Conservation (phyloP, 1,284 basidiomycete genomes). For the Chiua sp. region DNA sequence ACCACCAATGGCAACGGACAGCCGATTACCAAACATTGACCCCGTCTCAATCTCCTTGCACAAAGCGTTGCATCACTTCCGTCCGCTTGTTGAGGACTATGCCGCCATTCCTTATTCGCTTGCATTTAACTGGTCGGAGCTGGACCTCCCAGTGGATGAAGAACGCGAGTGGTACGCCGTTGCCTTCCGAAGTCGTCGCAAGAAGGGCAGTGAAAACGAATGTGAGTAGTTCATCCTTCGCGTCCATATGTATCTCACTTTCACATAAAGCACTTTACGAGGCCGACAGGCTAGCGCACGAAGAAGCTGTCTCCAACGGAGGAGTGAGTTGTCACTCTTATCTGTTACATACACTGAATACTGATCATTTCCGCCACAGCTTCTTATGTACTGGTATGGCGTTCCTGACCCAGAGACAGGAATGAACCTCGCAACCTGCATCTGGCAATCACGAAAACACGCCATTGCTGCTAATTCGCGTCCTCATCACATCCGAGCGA, state of each 20-base stretch:
- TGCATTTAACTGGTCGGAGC: constrained; percentile 88
- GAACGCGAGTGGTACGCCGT: constrained; percentile 92
- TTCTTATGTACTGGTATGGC: constrained; percentile 91
- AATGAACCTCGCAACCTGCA: constrained; percentile 92
- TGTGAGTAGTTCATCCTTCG: constrained; percentile 50
- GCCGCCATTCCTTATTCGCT: constrained; percentile 66
- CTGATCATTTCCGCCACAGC: constrained; percentile 41
- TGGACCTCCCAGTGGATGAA: constrained; percentile 67
- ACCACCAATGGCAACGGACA: constrained; percentile 64
- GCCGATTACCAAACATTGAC: constrained; percentile 83
- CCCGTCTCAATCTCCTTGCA: constrained; percentile 84
- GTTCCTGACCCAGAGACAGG: constrained; percentile 77
- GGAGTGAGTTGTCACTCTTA: constrained; percentile 57
- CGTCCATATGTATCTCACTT: constrained; percentile 14
- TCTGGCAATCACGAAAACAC: constrained; percentile 89
- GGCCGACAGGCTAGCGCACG: constrained; percentile 85
- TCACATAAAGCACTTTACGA: constrained; percentile 72
- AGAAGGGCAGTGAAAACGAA: constrained; percentile 67
- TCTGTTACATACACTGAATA: constrained; percentile 4
- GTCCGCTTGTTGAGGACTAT: constrained; percentile 65
- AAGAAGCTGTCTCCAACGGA: constrained; percentile 88
- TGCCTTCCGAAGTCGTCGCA: constrained; percentile 84
- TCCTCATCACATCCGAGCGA: constrained; percentile 82
- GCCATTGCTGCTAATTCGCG: constrained; percentile 81
- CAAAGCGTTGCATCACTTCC: constrained; percentile 81